Evolutionary conservation across 2,329 filamentous ascomycete genomes (phyloP), one percentile per base, ranked within the genome.

Genomic region (Colletotrichum paranaense): DNA sequence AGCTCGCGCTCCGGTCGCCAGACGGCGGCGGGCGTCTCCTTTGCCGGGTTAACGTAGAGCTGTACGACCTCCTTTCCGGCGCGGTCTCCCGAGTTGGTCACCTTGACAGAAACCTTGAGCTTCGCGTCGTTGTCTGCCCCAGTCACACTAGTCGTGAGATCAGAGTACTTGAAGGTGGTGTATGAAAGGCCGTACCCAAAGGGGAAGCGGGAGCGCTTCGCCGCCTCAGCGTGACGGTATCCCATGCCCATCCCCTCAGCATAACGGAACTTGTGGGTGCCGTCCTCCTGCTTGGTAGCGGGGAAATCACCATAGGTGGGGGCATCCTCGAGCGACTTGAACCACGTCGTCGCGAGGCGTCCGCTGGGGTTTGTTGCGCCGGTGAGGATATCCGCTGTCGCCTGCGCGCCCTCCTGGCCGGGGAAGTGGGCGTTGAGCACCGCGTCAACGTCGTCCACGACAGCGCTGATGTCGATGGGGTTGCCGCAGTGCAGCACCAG

Each of bases 31-130:
- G 42, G 42, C 6, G 11, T 59, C 22, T 60, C 67, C 22, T 28
- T 35, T 2, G 70, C 62, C 1, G 76, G 76, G n/a, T 77, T 74
- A 46, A 82, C 76, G 64, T 80, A 82, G 1, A 80, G 75, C 67
- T 81, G 80, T 0, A 82, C 70, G 0, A 81, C 77, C 56, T 80
- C 78, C 22, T 77, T 74, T 3, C 80, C 80, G 1, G 75, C 72
- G 4, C 66, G 72, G 5, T 67, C 56, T 12, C 78, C 79, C 1
- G 76, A 78, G 74, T 80, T 79, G 35, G 72, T 38, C 6, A 86
- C 85, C 77, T 88, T 91, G 76, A 93, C 90, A 76, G 66, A 42
- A 6, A 28, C 55, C 12, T 76, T 78, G 66, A 79, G 64, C 14
- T 70, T 76, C 53, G 75, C 74, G 8, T 75, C 78, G 16, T 73